These are phyloP conservation scores for Geotrichum klebahnii DNA, from an alignment of 1,139 yeast genomes.

Conservation along the genomic window DNA sequence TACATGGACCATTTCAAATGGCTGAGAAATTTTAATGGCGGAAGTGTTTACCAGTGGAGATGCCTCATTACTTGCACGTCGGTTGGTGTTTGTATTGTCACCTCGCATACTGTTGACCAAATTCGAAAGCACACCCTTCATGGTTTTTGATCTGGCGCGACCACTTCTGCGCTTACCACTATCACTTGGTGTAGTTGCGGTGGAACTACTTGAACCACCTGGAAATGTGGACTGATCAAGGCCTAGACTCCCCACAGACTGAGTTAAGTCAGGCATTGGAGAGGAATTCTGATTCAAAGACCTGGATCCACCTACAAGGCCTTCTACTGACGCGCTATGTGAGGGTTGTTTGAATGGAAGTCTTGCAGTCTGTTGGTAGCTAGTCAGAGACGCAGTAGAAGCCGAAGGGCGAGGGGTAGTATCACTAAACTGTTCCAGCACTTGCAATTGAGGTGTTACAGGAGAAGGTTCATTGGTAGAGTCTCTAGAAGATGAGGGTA, in stretches of 20 bases:
- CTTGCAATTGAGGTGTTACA: conserved; percentile 25
- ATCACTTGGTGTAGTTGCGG: conserved; percentile 13
- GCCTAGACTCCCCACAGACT: conserved; percentile 18
- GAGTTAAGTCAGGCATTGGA: conserved; percentile 20
- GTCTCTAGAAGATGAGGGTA: conserved; percentile 3
- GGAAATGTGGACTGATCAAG: conserved; percentile 15
- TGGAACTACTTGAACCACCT: conserved; percentile 14
- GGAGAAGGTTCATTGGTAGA: conserved; percentile 19
- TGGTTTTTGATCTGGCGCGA: conserved; percentile 37
- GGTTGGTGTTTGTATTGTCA: conserved; percentile 10
- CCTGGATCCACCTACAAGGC: conserved; percentile 10
- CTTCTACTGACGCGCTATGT: conserved; percentile 16
- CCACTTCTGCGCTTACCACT: conserved; percentile 32
- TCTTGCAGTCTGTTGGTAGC: conserved; percentile 13
- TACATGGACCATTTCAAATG: conserved; percentile 84
- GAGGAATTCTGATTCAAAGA: conserved; percentile 16
- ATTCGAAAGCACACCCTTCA: conserved; percentile 50
- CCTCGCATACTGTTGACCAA: conserved; percentile 47
- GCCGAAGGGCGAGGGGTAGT: conserved; percentile 8
- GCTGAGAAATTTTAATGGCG: conserved; percentile 71
- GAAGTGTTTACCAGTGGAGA: conserved; percentile 32
- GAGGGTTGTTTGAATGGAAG: conserved; percentile 9
- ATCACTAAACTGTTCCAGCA: conserved; percentile 17
- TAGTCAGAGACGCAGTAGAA: conserved; percentile 13
- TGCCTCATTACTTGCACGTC: conserved; percentile 15